Evolutionary conservation across 345 rosid species (phyloP), one percentile per base, ranked within the genome.

Genomic region (Reutealis trisperma): DNA sequence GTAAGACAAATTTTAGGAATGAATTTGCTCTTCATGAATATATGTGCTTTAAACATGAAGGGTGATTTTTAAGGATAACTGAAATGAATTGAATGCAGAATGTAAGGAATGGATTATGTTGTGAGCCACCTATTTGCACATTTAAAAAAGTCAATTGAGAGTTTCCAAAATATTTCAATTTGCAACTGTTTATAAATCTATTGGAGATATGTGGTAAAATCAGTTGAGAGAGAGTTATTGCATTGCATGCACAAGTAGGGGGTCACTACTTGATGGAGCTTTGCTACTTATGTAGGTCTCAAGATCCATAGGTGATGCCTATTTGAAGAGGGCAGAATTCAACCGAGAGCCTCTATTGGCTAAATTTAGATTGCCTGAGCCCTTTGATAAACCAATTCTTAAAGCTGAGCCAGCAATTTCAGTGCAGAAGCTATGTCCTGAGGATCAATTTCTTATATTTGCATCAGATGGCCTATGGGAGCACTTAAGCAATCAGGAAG

Each of bases 391-490:
- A 74, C 98, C 97, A 37, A 94, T 96, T 72, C 90, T 96, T 76
- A 87, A 80, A 83, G 97, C 99, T 1, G 98, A 96, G 82, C 99
- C 99, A 13, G 66, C 94, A 4, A 83, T 94, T 80, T 70, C 81
- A 19, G 97, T 92, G 78, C 94, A 90, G 72, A 89, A 86, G 84
- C 80, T 96, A 54, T 81, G 66, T 19, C 95, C 94, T 3, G 91
- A 91, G 80, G 97, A 96, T 84, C 94, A 86, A 77, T 96, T 96
- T 86, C 93, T 96, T 71, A 96, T 93, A 84, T 92, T 93, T 84
- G 98, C 98, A 8, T 92, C 99, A 4, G 98, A 94, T 87, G 97
- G 99, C 82, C 85, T 93, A 61, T 96, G 99, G 99, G 99, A 96
- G 81, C 97, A 96, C 84, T 86, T 96, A 41, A 91, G 89, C 81